Evolutionary conservation across 2,329 filamentous ascomycete genomes (phyloP).

Genomic region (Grosmannia clavigera): DNA sequence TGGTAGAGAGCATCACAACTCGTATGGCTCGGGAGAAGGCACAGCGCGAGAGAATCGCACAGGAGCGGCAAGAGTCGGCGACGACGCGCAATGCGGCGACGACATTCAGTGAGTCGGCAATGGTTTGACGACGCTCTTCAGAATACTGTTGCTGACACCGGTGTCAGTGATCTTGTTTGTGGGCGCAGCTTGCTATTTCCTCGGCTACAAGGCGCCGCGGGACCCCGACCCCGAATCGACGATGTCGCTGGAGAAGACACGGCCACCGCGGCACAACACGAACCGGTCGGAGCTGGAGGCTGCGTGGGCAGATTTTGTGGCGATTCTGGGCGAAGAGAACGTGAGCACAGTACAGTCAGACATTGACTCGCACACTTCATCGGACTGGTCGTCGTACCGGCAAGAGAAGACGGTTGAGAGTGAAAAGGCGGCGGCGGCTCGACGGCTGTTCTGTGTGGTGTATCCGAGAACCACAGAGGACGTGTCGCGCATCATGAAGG

Average conservation of each 20-base stretch:
- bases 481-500: slow-evolving; percentile 75
- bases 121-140: not conserved
- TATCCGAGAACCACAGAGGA: slow-evolving; percentile 70
- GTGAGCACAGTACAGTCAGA: slow-evolving; percentile 48
- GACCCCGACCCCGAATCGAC: slow-evolving; percentile 43
- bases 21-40: slow-evolving; percentile 35
- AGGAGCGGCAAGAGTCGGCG: slow-evolving; percentile 24
- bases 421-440: slow-evolving; percentile 22
- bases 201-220: slow-evolving; percentile 43
- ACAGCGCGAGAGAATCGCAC: slow-evolving; percentile 31
- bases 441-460: slow-evolving; percentile 56
- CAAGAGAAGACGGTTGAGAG: not conserved
- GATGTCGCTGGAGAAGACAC: slow-evolving; percentile 39
- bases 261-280: slow-evolving; percentile 42
- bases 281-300: slow-evolving; percentile 53
- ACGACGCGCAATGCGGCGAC: slow-evolving; percentile 29
- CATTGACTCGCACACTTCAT: slow-evolving; percentile 43
- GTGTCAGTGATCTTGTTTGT: slow-evolving; percentile 39
- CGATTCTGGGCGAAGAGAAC: slow-evolving; percentile 50
- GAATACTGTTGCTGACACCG: not conserved
- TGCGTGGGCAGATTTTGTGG: slow-evolving; percentile 56
- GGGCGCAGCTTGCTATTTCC: slow-evolving; percentile 41
- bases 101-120: slow-evolving; percentile 29
- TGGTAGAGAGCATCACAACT: slow-evolving; percentile 38
- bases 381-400: slow-evolving; percentile 51